A percentile compares a stretch with the other conserved stretches of the same genome.
phyloP scores from a whole-genome alignment of 768 basidiomycete genomes.

The Pleurotus cornucopiae region DNA sequence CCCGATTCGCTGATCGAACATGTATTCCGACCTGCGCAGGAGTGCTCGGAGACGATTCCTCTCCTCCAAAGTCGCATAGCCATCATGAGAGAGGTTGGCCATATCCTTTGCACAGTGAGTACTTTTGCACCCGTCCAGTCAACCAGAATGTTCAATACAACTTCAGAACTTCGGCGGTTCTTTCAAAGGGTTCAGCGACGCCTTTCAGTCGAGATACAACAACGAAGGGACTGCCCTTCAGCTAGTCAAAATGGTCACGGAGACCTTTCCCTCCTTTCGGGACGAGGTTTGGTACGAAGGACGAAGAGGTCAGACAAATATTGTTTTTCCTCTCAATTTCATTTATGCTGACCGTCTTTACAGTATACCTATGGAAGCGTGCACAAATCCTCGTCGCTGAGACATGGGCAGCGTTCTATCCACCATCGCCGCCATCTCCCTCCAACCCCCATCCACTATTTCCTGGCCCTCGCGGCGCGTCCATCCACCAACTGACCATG shows the following conservation, averaged over 20 bases:
- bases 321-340: neutral
- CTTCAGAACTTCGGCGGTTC: conserved; percentile 67
- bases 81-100: conserved; percentile 76
- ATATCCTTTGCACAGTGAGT: conserved; percentile 64
- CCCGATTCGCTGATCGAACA: conserved; percentile 66
- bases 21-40: conserved; percentile 60
- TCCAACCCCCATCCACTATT: conserved; percentile 65
- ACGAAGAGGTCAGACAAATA: conserved; percentile 43
- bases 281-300: conserved; percentile 62
- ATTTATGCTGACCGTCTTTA: neutral
- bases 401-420: conserved; percentile 90
- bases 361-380: conserved; percentile 86
- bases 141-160: conserved; percentile 38
- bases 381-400: conserved; percentile 91
- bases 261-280: conserved; percentile 71
- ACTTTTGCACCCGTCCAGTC: conserved; percentile 23
- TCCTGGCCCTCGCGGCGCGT: conserved; percentile 48
- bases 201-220: conserved; percentile 50
- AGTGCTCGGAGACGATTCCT: conserved; percentile 63
- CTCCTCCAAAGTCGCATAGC: conserved; percentile 66
- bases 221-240: conserved; percentile 65
- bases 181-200: conserved; percentile 59
- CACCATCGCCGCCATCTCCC: conserved; percentile 33
- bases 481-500: conserved; percentile 79
- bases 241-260: conserved; percentile 66